phyloP scores from a whole-genome alignment of 306 rosid genomes.

The Vigna trinervia region DNA sequence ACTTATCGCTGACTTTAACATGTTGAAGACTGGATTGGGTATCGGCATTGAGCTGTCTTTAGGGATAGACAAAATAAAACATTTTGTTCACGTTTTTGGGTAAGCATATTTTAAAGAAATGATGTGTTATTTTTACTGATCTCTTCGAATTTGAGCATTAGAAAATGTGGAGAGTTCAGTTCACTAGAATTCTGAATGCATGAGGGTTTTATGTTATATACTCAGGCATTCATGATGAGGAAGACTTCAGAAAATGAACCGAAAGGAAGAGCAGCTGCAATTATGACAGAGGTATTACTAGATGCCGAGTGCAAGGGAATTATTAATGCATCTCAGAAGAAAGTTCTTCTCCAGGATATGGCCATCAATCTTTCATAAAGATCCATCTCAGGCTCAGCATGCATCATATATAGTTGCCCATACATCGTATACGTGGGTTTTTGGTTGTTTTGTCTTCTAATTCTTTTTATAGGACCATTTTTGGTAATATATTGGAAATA shows the following conservation, averaged over 20 bases:
- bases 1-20: background rate
- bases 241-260: slow-evolving; percentile 79
- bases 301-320: slow-evolving; percentile 79
- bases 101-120: background rate
- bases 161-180: background rate
- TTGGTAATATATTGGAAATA: slow-evolving; percentile 30
- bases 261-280: slow-evolving; percentile 73
- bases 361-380: slow-evolving; percentile 69
- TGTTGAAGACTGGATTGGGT: background rate
- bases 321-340: slow-evolving; percentile 75
- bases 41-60: background rate
- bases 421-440: slow-evolving; percentile 48
- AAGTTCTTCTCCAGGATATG: slow-evolving; percentile 65
- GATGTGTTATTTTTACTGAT: background rate
- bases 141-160: background rate
- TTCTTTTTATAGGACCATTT: slow-evolving; percentile 35
- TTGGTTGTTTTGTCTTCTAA: slow-evolving; percentile 38
- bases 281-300: slow-evolving; percentile 72
- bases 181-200: slow-evolving; percentile 1
- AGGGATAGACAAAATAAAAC: background rate
- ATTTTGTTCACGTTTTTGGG: background rate
- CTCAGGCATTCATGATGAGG: slow-evolving; percentile 72
- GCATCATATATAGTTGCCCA: slow-evolving; percentile 1
- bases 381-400: slow-evolving; percentile 23
- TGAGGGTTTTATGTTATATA: slow-evolving; percentile 11